Percentiles rank a stretch among this genome's conserved stretches.
phyloP scores from a whole-genome alignment of 345 rosid genomes.

The Jatropha curcas region DNA sequence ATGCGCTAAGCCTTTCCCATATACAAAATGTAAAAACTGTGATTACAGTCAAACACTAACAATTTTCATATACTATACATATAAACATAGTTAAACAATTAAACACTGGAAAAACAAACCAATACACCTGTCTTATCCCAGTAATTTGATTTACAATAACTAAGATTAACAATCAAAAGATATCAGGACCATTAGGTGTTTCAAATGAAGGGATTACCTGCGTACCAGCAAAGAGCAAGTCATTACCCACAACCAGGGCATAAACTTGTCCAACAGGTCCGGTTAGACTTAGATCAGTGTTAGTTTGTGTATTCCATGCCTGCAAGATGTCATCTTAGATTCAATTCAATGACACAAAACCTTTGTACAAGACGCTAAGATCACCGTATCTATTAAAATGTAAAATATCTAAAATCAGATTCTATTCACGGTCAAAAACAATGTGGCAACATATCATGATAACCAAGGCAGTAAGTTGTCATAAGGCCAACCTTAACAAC shows the following conservation, averaged over 20 bases:
- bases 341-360: background rate
- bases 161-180: background rate
- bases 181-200: background rate
- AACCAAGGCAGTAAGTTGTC: background rate
- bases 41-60: background rate
- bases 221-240: conserved; percentile 82
- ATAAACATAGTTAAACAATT: background rate
- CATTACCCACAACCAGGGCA: conserved; percentile 78
- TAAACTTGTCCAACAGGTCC: conserved; percentile 98
- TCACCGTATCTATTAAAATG: background rate
- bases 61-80: background rate
- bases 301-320: conserved; percentile 89
- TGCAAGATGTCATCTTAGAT: conserved; percentile 34
- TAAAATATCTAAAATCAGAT: conserved; percentile 2
- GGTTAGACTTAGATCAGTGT: conserved; percentile 65
- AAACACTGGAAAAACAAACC: background rate
- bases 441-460: conserved; percentile 2
- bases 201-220: conserved; percentile 46
- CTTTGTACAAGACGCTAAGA: background rate
- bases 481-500: conserved; percentile 63
- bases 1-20: background rate
- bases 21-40: background rate
- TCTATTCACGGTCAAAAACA: background rate
- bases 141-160: background rate
- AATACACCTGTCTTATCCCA: background rate